These are phyloP conservation scores for Acanthamoeba lugdunensis DNA, from an alignment of 208 protist species.

Conservation along the genomic window DNA sequence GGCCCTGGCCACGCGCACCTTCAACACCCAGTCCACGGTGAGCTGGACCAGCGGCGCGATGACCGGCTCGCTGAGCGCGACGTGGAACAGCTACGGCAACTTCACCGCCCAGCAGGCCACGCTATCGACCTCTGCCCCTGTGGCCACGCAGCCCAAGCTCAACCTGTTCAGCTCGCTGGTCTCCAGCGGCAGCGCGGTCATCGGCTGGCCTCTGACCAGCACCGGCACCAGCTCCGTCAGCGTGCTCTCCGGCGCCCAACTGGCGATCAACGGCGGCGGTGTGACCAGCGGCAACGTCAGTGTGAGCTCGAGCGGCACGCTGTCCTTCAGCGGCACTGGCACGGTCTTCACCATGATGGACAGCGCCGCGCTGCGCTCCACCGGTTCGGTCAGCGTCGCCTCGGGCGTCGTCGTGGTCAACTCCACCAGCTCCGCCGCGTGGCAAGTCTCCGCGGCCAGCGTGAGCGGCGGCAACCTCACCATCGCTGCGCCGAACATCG, in stretches of 20 bases:
- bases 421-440: constrained; percentile 26
- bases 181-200: neutral
- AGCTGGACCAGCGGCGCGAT: constrained; percentile 4
- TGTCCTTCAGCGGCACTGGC: constrained; percentile 13
- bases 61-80: neutral
- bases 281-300: constrained; percentile 22
- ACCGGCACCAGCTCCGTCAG: neutral
- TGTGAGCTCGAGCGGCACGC: neutral
- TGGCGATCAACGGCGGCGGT: constrained; percentile 38
- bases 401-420: constrained; percentile 49
- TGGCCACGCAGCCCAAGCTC: neutral
- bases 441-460: constrained; percentile 27
- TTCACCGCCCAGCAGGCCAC: neutral
- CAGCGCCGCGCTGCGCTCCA: neutral
- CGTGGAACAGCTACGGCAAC: constrained; percentile 67
- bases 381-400: constrained; percentile 12
- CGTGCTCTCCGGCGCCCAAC: neutral
- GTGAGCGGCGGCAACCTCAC: constrained; percentile 59
- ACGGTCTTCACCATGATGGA: constrained; percentile 20
- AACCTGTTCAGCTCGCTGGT: constrained; percentile 28
- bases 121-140: neutral
- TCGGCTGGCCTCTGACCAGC: neutral
- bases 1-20: neutral
- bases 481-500: neutral
- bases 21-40: neutral